Evolutionary conservation across 805 yeast genomes (phyloP).

Genomic region (Barnettozyma vustinii): DNA sequence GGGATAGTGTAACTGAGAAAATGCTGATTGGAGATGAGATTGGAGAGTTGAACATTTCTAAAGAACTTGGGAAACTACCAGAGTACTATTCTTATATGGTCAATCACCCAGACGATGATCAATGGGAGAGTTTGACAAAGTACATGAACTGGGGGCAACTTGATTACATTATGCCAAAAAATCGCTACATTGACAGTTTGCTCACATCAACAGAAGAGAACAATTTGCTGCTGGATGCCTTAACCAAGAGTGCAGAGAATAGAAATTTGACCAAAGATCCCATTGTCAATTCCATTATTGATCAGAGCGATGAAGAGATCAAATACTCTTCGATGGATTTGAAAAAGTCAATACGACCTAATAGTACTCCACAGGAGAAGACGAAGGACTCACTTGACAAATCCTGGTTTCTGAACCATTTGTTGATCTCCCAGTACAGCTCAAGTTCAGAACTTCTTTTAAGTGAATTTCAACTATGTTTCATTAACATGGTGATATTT

Average conservation of each 20-base stretch:
- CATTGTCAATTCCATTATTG: constrained; percentile 28
- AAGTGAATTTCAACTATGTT: constrained; percentile 53
- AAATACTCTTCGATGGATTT: constrained; percentile 38
- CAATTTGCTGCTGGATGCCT: constrained; percentile 32
- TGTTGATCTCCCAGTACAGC: constrained; percentile 26
- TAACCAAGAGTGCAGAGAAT: constrained; percentile 27
- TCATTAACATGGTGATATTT: constrained; percentile 41
- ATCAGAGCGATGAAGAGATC: constrained; percentile 32
- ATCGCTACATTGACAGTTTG: constrained; percentile 33
- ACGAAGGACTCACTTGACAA: constrained; percentile 55
- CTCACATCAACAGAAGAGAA: constrained; percentile 48
- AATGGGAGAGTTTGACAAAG: constrained; percentile 25
- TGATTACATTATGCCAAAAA: constrained; percentile 23
- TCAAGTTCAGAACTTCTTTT: constrained; percentile 29
- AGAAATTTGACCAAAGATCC: constrained; percentile 28
- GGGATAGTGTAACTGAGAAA: constrained; percentile 33
- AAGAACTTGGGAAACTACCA: constrained; percentile 26
- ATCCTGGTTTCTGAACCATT: constrained; percentile 48
- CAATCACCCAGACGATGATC: constrained; percentile 31
- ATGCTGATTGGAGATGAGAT: constrained; percentile 26
- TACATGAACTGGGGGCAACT: constrained; percentile 25
- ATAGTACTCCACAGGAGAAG: constrained; percentile 33
- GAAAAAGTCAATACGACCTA: constrained; percentile 32
- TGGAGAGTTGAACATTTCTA: constrained; percentile 29
- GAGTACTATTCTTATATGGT: constrained; percentile 35